phyloP scores from a whole-genome alignment of 139 green algal genomes.

The Picochlorum sp. region DNA sequence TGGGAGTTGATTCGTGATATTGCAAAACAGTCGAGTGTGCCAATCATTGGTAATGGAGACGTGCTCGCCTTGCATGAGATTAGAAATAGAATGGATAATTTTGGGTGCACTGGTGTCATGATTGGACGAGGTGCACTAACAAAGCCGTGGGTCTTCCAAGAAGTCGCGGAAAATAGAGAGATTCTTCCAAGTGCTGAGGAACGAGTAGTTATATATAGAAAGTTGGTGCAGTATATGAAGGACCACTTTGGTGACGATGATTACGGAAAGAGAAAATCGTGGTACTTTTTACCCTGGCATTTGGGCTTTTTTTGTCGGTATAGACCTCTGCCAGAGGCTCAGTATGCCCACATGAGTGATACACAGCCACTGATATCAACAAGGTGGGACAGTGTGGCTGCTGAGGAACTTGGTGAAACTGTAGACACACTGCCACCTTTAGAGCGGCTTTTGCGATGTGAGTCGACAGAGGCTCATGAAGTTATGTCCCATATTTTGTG shows the following conservation, averaged over 20 bases:
- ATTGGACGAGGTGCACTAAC: slow-evolving; percentile 61
- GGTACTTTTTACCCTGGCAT: slow-evolving; percentile 80
- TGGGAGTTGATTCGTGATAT: slow-evolving; percentile 57
- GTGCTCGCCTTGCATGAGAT: slow-evolving; percentile 61
- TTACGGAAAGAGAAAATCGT: slow-evolving; percentile 47
- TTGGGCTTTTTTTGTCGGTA: slow-evolving; percentile 60
- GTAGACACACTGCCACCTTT: slow-evolving; percentile 44
- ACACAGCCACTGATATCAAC: slow-evolving; percentile 58
- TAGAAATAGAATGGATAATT: slow-evolving; percentile 13
- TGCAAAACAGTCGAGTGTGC: slow-evolving; percentile 26
- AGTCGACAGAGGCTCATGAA: slow-evolving; percentile 41
- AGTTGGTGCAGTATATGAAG: slow-evolving; percentile 53
- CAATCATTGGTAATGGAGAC: slow-evolving; percentile 69
- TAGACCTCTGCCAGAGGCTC: slow-evolving; percentile 38
- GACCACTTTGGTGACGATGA: slow-evolving; percentile 75
- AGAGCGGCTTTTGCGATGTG: slow-evolving; percentile 70
- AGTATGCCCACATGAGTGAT: slow-evolving; percentile 32
- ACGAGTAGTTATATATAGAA: slow-evolving; percentile 70
- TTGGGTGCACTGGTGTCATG: slow-evolving; percentile 43
- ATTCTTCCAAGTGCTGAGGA: slow-evolving; percentile 46
- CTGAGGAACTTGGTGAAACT: slow-evolving; percentile 40
- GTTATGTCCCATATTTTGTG: slow-evolving; percentile 58
- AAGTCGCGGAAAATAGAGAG: slow-evolving; percentile 53
- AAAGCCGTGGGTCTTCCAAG: slow-evolving; percentile 79
- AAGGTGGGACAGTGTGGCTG: slow-evolving; percentile 33